Conservation (phyloP, 192 early-diverging fungal species). For the Backusella sp. region DNA sequence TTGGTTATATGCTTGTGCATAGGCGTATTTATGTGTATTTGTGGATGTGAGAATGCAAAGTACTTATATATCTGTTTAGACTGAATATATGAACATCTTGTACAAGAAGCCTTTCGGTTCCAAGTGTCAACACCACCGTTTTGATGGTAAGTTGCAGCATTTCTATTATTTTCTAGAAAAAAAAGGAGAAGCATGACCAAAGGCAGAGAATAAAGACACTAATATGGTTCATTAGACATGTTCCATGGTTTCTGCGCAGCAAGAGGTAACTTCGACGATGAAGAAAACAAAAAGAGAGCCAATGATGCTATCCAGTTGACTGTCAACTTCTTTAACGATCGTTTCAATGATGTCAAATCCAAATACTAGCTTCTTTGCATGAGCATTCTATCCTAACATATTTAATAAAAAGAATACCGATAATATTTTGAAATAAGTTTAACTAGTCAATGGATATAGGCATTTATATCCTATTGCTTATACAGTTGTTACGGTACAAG, state of each 20-base stretch:
- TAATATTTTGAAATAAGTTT: no score
- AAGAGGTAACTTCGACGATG: conserved; percentile 53
- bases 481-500: no score
- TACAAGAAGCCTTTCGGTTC: conserved; percentile 48
- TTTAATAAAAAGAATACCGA: no score
- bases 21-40: not conserved
- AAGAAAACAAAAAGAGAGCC: conserved; percentile 44
- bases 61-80: conserved; percentile 19
- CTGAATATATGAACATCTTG: conserved; percentile 37
- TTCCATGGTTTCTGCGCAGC: conserved; percentile 57
- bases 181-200: not conserved
- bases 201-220: not conserved
- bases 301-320: conserved; percentile 53
- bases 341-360: not conserved
- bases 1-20: not conserved
- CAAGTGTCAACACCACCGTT: conserved; percentile 52
- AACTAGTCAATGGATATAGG: no score
- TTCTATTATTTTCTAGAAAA: not conserved
- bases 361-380: no score
- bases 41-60: not conserved
- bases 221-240: conserved; percentile 24
- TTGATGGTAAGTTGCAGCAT: conserved; percentile 33
- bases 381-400: no score
- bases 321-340: conserved; percentile 44
- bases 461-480: no score